A percentile compares a stretch with the other conserved stretches of the same genome.
Evolutionary conservation across 2,329 filamentous ascomycete species (phyloP).

Genomic region (Xylariaceae sp.): DNA sequence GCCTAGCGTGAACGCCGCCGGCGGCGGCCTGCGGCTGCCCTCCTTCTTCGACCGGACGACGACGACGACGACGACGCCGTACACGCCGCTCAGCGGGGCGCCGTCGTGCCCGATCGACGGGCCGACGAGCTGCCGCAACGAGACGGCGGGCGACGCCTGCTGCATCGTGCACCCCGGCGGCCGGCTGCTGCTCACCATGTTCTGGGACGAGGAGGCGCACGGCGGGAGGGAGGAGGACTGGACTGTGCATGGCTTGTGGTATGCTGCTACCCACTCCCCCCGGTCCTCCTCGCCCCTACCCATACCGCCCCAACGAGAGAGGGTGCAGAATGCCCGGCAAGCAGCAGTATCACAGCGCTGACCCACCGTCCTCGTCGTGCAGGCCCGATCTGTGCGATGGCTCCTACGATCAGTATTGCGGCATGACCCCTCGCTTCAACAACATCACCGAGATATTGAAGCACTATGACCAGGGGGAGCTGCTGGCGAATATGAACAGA

Average conservation of each 20-base stretch:
- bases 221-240: conserved; percentile 35
- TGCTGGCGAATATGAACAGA: conserved; percentile 33
- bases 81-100: conserved; percentile 28
- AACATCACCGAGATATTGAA: conserved; percentile 35
- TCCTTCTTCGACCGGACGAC: conserved; percentile 3
- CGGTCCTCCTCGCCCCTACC: too few relatives aligned
- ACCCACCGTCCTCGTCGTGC: too few relatives aligned
- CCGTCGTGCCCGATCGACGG: conserved; percentile 34
- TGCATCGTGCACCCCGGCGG: conserved; percentile 36
- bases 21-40: conserved; percentile 3
- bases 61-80: conserved; percentile 21
- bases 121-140: conserved; percentile 34
- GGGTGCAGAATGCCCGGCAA: too few relatives aligned
- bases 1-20: conserved; percentile 8
- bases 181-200: conserved; percentile 34
- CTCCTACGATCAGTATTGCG: conserved; percentile 34
- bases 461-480: conserved; percentile 30
- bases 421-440: conserved; percentile 32
- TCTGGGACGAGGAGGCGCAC: conserved; percentile 35
- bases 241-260: conserved; percentile 39
- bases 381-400: conserved; percentile 39
- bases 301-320: too few relatives aligned
- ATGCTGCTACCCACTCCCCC: too few relatives aligned
- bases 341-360: too few relatives aligned
- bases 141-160: conserved; percentile 29